Conservation (phyloP, 495 filamentous ascomycete species). For the Talaromyces wortmannii region DNA sequence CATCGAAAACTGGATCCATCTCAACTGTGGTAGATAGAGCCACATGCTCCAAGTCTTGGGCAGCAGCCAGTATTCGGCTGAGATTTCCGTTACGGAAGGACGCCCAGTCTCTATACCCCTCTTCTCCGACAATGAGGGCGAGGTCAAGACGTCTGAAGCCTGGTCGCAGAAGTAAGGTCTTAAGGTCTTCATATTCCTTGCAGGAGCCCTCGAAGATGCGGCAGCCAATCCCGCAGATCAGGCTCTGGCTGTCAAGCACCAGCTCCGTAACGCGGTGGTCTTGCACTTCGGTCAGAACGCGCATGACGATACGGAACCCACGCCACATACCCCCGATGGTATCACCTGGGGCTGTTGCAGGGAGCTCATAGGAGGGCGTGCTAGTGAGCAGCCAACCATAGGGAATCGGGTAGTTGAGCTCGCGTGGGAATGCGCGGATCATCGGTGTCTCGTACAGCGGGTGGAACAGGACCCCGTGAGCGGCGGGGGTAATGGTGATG, state of each 20-base stretch:
- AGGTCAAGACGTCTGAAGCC: conserved; percentile 12
- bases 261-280: conserved; percentile 12
- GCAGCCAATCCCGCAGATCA: conserved; percentile 13
- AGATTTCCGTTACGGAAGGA: conserved; percentile 8
- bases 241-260: conserved; percentile 7
- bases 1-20: neutral
- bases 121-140: conserved; percentile 4
- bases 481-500: conserved; percentile 21
- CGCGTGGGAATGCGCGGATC: conserved; percentile 21
- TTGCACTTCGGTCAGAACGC: conserved; percentile 8
- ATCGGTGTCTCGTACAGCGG: conserved; percentile 26
- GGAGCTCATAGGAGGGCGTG: too few species aligned
- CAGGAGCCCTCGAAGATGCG: conserved; percentile 10
- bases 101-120: conserved; percentile 3
- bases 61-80: conserved; percentile 3
- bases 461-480: conserved; percentile 17
- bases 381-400: too few species aligned
- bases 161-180: conserved; percentile 8
- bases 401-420: conserved; percentile 22
- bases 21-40: conserved; percentile 3
- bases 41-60: conserved; percentile 8
- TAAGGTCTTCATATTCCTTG: conserved; percentile 6
- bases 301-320: conserved; percentile 13
- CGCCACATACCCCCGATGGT: too few species aligned
- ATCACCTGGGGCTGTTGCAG: too few species aligned